phyloP scores from a whole-genome alignment of 2,329 filamentous ascomycete species.

The Tolypocladium sp. region DNA sequence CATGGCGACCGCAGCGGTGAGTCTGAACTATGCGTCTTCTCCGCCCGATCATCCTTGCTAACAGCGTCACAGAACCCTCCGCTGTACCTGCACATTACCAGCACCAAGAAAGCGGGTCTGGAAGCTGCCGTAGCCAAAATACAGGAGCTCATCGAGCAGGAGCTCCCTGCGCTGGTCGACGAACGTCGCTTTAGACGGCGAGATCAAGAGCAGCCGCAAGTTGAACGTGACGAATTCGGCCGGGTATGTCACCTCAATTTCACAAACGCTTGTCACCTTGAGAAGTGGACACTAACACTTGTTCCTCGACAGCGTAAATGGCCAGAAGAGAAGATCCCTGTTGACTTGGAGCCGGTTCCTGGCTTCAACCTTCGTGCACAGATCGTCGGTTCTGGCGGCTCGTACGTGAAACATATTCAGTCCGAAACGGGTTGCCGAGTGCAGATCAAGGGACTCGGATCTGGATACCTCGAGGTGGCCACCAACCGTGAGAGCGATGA shows the following conservation, averaged over 20 bases:
- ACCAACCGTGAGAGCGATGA: slow-evolving; percentile 91
- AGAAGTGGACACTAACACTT: slow-evolving; percentile 1
- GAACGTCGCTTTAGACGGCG: slow-evolving; percentile 83
- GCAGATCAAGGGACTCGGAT: slow-evolving; percentile 95
- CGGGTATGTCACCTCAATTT: slow-evolving; percentile 47
- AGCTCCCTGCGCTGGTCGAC: slow-evolving; percentile 89
- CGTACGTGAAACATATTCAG: slow-evolving; percentile 97
- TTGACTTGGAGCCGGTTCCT: slow-evolving; percentile 80
- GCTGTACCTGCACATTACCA: slow-evolving; percentile 90
- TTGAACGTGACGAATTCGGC: slow-evolving; percentile 86
- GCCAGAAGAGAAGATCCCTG: slow-evolving; percentile 92
- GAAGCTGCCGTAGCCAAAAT: slow-evolving; percentile 83
- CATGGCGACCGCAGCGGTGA: slow-evolving; percentile 88
- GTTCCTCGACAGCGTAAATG: slow-evolving; percentile 72
- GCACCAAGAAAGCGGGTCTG: slow-evolving; percentile 82
- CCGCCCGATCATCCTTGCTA: not conserved
- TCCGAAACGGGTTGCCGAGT: slow-evolving; percentile 91
- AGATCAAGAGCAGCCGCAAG: slow-evolving; percentile 59
- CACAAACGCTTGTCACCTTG: not conserved
- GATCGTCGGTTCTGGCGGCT: slow-evolving; percentile 87
- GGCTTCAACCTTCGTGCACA: slow-evolving; percentile 96
- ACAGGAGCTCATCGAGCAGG: slow-evolving; percentile 91
- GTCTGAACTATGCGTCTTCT: slow-evolving; percentile 20
- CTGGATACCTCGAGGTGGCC: slow-evolving; percentile 82
- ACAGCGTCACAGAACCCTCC: slow-evolving; percentile 63